Conservation (phyloP, 73 alveolate genomes). For the Paramecium bursaria region DNA sequence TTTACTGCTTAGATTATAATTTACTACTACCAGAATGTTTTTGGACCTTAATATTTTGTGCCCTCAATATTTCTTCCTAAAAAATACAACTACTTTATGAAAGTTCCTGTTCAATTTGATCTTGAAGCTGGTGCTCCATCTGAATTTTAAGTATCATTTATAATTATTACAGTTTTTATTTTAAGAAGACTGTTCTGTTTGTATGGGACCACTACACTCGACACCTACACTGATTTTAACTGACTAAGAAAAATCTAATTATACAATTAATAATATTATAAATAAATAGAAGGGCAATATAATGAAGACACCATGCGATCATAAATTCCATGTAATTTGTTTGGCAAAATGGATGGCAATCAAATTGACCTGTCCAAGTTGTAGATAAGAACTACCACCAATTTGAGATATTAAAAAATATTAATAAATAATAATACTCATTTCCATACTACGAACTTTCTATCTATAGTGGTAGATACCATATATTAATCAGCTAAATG, state of each 20-base stretch:
- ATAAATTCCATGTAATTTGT: constrained; percentile 80
- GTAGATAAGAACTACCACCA: constrained; percentile 72
- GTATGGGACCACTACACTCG: constrained; percentile 33
- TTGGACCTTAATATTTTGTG: constrained; percentile 58
- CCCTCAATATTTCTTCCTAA: constrained; percentile 23
- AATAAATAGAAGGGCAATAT: constrained; percentile 13
- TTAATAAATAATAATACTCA: too few species aligned
- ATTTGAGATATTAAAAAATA: constrained; percentile 26
- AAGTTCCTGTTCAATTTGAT: background rate
- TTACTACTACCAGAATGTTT: background rate
- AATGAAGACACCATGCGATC: constrained; percentile 73
- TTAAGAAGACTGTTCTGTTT: constrained; percentile 40
- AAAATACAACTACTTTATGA: constrained; percentile 28
- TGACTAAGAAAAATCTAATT: constrained; percentile 21
- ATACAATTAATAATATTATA: background rate
- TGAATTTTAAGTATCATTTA: background rate
- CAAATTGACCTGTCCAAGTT: constrained; percentile 79
- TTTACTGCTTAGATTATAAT: constrained; percentile 10
- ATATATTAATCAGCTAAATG: background rate
- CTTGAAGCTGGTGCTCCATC: constrained; percentile 11
- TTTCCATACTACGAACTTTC: constrained; percentile 53
- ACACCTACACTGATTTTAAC: background rate
- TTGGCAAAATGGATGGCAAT: constrained; percentile 79
- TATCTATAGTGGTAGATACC: constrained; percentile 19
- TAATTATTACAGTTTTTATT: constrained; percentile 14